Conservation (phyloP, 176 grass and related monocot genomes). For the Eleusine indica region DNA sequence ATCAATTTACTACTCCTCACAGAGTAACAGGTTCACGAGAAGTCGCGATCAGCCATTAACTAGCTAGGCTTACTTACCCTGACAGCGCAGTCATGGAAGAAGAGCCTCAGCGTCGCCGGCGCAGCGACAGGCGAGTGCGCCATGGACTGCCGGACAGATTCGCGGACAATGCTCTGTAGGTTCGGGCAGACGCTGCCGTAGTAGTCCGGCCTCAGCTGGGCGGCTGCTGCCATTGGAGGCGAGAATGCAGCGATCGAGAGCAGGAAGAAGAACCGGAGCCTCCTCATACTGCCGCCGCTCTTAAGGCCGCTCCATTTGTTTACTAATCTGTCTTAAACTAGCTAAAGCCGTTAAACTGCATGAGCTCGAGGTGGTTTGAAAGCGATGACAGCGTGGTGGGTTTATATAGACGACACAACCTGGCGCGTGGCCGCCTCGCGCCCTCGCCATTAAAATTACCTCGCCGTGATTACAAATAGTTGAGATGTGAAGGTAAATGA, state of each 20-base stretch:
- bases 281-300: constrained; percentile 37
- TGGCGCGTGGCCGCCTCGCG: constrained; percentile 39
- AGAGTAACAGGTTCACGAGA: neutral
- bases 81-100: constrained; percentile 82
- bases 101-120: constrained; percentile 59
- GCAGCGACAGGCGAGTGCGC: constrained; percentile 41
- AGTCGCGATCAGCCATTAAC: neutral
- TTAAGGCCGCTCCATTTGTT: constrained; percentile 26
- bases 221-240: neutral
- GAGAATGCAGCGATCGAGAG: neutral
- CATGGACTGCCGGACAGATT: constrained; percentile 46
- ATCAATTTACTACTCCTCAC: neutral
- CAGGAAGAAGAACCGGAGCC: constrained; percentile 39
- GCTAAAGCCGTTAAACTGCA: constrained; percentile 23
- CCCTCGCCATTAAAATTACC: neutral
- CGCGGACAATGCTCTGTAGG: constrained; percentile 54
- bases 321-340: constrained; percentile 44
- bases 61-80: constrained; percentile 26
- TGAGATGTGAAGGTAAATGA: neutral
- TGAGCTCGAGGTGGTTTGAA: constrained; percentile 44
- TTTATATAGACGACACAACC: constrained; percentile 34
- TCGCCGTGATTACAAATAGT: neutral
- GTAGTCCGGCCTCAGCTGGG: constrained; percentile 38
- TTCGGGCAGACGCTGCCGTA: constrained; percentile 59
- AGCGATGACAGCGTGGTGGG: constrained; percentile 43